Evolutionary conservation across 83 land plant species (phyloP), one percentile per base, ranked within the genome.

Genomic region (Diphasiastrum complanatum): DNA sequence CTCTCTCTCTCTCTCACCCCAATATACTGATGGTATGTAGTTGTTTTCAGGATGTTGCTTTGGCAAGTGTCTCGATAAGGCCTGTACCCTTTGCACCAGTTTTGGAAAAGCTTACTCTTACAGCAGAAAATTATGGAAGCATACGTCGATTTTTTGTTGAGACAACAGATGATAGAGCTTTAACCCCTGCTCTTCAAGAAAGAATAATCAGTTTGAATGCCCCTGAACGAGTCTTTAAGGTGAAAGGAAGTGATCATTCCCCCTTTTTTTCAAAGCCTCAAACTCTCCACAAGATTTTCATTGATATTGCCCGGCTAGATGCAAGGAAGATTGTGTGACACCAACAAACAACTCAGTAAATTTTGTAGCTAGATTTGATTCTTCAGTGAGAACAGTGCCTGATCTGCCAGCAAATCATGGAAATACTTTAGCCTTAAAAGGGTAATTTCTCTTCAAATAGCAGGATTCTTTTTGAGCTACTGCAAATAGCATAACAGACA

Each of bases 221-320:
- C 2, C 93, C 85, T 16, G 81, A 87, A 50, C 51, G 68, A 38
- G 89, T 87, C 5, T 82, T 81, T 64, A 65, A 52, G 19, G 34
- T 91, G 3, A 91, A 84, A 58, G 93, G 97, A 47, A 64, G 89
- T 26, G 97, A 91, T 49, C 97, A 91, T 61, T 77, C 84, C 5
- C 95, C 97, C 0, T 91, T 91, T 62, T 91, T 91, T 63, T 91
- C 97, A 35, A 91, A 86, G 71, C 97, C 97, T 22, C 93, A 80
- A 40, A 78, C 86, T 2, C 47, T 91, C 6, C 84, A 84, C 75
- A 91, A 74, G 50, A 33, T 78, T 6, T 60, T 91, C 16, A 49
- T 87, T 31, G 86, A 91, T 54, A 84, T 91, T 32, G 78, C 93
- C 12, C 33, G 23, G 58, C 32, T 70, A 19, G 47, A 23, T 19